Percentiles rank a stretch among this genome's conserved stretches.
Conservation (phyloP, 768 basidiomycete genomes). For the Russula emetica region DNA sequence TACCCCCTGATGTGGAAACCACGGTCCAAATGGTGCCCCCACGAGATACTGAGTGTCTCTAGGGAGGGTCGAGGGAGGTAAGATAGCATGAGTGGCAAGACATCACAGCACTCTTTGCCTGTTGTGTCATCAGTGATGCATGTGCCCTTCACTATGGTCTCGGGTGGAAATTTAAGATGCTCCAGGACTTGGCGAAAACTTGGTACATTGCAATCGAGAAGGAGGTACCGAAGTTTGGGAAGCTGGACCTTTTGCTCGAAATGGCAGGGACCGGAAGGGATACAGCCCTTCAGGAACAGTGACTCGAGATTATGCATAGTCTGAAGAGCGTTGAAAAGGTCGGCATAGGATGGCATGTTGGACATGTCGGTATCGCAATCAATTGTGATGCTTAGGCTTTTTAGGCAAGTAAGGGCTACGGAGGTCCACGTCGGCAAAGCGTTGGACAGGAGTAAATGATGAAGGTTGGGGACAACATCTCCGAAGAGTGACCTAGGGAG, state of each 20-base stretch:
- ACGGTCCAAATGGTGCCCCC: slow-evolving; percentile 16
- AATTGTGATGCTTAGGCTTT: slow-evolving; percentile 1
- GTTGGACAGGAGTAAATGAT: slow-evolving; percentile 5
- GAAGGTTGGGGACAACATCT: slow-evolving; percentile 2
- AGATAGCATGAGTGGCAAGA: slow-evolving; percentile 15
- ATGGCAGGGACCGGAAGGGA: slow-evolving; percentile 2
- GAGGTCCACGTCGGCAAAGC: slow-evolving; percentile 7
- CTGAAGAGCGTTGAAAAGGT: slow-evolving; percentile 14
- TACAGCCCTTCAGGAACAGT: slow-evolving; percentile 5
- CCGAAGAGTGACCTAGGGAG: slow-evolving; percentile 13
- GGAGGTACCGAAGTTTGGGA: slow-evolving; percentile 7
- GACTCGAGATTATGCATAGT: slow-evolving; percentile 10
- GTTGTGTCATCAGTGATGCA: slow-evolving; percentile 18
- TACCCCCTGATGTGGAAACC: slow-evolving; percentile 10
- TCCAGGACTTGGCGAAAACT: slow-evolving; percentile 14
- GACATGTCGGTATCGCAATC: slow-evolving; percentile 1
- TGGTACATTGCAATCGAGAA: slow-evolving; percentile 5
- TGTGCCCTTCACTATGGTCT: background rate
- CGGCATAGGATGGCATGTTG: slow-evolving; percentile 9
- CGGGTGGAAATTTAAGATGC: slow-evolving; percentile 9
- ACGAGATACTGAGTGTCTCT: slow-evolving; percentile 21
- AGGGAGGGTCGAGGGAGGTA: slow-evolving; percentile 18
- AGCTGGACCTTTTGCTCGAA: slow-evolving; percentile 1
- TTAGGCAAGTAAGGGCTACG: slow-evolving; percentile 2
- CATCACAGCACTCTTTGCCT: slow-evolving; percentile 16